Evolutionary conservation across 495 filamentous ascomycete genomes (phyloP), one percentile per base, ranked within the genome.

Genomic region (Penicillium lividum): DNA sequence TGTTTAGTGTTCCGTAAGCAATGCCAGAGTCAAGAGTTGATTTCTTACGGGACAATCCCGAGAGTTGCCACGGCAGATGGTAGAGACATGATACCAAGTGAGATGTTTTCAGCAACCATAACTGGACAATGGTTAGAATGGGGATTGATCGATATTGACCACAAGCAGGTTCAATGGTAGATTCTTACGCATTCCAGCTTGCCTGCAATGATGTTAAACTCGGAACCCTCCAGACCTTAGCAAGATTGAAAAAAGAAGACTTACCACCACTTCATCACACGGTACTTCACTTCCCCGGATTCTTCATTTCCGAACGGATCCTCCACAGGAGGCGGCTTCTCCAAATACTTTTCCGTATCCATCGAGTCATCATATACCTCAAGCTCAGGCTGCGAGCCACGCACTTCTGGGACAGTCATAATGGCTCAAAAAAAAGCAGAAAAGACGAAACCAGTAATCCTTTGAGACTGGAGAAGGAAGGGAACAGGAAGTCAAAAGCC

Each of bases 81-180:
- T 28, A 88, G 76, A 53, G 80, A 81, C 40, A 88, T 73, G 60
- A 79, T 81, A 31, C 85, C 85, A 5, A 87, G 76, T 25, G 84
- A 83, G 57, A 87, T 83, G 40, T 82, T 83, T 63, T 86, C 84
- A 45, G 85, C 85, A 60, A 88, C 84, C 64, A 87, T 79, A 34
- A 87, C 68, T 70, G 38, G 11, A 54, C 1, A 50, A 18, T 15
- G 9, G 16, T 62, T 58, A 53, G 57, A 31, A 25, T 10, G 31
- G n/a, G 3, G 25, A 34, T 55, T 10, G 0, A 30, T 22, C 30
- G 33, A 44, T 30, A 13, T 40, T 13, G 38, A 40, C 38, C 13
- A 10, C 31, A 0, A 40, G 8, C 27, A 13, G 28, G 5, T 5
- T 3, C 9, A 51, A 25, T 51, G 33, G 27, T 51, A 18, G 53